A percentile compares a stretch with the other conserved stretches of the same genome.
Evolutionary conservation across 306 rosid genomes (phyloP).

Genomic region (Ammopiptanthus mongolicus): DNA sequence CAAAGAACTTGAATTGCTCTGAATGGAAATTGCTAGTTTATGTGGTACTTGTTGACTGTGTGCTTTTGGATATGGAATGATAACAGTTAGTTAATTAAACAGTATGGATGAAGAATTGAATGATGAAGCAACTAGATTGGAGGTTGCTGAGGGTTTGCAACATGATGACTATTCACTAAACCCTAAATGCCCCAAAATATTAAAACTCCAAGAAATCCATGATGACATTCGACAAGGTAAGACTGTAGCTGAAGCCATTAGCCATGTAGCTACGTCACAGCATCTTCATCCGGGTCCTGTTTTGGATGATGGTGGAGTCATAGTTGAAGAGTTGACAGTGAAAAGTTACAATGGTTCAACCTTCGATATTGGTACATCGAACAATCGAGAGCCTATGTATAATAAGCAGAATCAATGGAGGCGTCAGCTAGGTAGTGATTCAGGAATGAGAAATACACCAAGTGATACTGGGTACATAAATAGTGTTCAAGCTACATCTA

Average conservation of each 20-base stretch:
- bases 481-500: constrained; percentile 34
- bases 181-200: constrained; percentile 28
- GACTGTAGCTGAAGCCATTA: constrained; percentile 12
- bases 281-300: constrained; percentile 21
- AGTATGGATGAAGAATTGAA: constrained; percentile 55
- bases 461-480: constrained; percentile 25
- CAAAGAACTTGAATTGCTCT: not conserved
- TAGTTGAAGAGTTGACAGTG: constrained; percentile 56
- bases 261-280: constrained; percentile 22
- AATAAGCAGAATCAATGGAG: constrained; percentile 43
- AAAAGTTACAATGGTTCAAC: constrained; percentile 40
- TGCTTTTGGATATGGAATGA: constrained; percentile 16
- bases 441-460: constrained; percentile 41
- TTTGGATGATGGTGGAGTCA: constrained; percentile 34
- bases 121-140: constrained; percentile 37
- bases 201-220: constrained; percentile 43
- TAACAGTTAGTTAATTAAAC: constrained; percentile 30
- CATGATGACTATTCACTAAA: constrained; percentile 32
- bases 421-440: constrained; percentile 49
- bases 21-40: constrained; percentile 1
- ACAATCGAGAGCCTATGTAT: constrained; percentile 34
- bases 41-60: not conserved
- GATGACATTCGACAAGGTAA: constrained; percentile 31
- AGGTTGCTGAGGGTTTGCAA: constrained; percentile 36
- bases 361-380: constrained; percentile 50